Percentiles rank a stretch among this genome's conserved stretches.
These are phyloP conservation scores for Astrothelium subdiscretum DNA, from an alignment of 495 filamentous ascomycete genomes.

Conservation along the genomic window DNA sequence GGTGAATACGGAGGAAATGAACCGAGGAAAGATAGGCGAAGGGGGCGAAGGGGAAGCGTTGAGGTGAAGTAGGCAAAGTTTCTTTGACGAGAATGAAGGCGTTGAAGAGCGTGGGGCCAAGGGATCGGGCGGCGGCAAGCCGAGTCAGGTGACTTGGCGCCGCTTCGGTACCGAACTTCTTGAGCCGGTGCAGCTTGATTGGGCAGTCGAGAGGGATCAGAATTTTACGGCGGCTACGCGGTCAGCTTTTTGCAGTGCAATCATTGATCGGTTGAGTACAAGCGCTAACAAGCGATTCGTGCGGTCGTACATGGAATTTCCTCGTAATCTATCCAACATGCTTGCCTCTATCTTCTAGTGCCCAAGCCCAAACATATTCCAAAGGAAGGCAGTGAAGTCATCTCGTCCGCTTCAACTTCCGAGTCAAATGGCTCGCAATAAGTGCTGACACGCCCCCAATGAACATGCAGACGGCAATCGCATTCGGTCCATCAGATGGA, in stretches of 20 bases:
- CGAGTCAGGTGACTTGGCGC: neutral
- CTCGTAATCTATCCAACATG: no score
- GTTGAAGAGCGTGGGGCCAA: neutral
- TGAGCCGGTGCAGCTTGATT: neutral
- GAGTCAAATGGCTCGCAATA: slow-evolving; percentile 27
- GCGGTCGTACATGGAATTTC: no score
- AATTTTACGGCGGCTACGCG: no score
- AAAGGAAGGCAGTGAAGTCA: neutral
- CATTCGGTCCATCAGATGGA: slow-evolving; percentile 30
- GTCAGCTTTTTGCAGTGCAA: no score
- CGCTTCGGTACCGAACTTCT: neutral
- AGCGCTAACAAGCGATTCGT: no score
- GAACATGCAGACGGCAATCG: slow-evolving; percentile 36
- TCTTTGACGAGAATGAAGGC: neutral
- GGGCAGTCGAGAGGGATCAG: neutral
- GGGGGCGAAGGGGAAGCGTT: neutral
- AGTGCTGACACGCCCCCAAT: slow-evolving; percentile 32
- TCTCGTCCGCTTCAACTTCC: slow-evolving; percentile 15
- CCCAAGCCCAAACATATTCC: neutral
- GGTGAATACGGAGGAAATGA: slow-evolving; percentile 17
- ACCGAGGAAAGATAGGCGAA: neutral
- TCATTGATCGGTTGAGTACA: no score
- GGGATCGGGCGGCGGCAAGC: neutral
- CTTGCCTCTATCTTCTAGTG: no score
- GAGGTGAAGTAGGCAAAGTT: neutral